Base-by-base conservation (phyloP, 768 basidiomycete genomes). In the Paxillus involutus region DNA sequence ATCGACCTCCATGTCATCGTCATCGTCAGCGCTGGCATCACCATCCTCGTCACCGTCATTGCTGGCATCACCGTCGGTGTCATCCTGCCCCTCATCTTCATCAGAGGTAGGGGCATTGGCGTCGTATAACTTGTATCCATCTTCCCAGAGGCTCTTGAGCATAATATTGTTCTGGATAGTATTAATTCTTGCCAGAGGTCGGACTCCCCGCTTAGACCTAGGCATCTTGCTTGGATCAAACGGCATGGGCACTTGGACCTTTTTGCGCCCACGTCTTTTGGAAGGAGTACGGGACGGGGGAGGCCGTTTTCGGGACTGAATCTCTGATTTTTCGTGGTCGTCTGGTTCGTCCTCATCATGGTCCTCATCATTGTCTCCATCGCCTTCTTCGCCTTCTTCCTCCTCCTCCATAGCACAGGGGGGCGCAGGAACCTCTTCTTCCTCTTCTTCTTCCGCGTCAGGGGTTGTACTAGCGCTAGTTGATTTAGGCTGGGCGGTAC, bases 341-440 rank as follows among this genome's bases (percentile, higher is more conserved):
- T 35, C 11, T 47, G 14, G 16, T 8, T 50, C 61, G 26, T 17
- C 39, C 44, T 55, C 52, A 26, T 53, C 60, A 47, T 51, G 45
- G 41, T 43, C 30, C 5, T 51, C 60, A 57, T 63, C 52, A 33
- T 54, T 66, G 64, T 54, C 53, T 7, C 44, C 44, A 56, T 57
- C 57, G 39, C 61, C 64, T 40, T 74, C 75, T 21, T 72, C 71
- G 13, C 76, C 81, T 45, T 85, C 83, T 50, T 88, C 85, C 59
- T 87, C 84, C 55, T 87, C 82, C 55, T 87, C 82, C 80, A 82
- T 81, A 33, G 80, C 77, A 50, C 74, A 69, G 3, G 81, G 80
- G 9, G 78, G 77, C 14, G 75, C 73, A 3, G 75, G 66, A 52
- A 73, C 69, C 46, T 78, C 76, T 47, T 77, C 71, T 40, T 77